phyloP scores from a whole-genome alignment of 1,284 basidiomycete species.

The Puccinia triticina region DNA sequence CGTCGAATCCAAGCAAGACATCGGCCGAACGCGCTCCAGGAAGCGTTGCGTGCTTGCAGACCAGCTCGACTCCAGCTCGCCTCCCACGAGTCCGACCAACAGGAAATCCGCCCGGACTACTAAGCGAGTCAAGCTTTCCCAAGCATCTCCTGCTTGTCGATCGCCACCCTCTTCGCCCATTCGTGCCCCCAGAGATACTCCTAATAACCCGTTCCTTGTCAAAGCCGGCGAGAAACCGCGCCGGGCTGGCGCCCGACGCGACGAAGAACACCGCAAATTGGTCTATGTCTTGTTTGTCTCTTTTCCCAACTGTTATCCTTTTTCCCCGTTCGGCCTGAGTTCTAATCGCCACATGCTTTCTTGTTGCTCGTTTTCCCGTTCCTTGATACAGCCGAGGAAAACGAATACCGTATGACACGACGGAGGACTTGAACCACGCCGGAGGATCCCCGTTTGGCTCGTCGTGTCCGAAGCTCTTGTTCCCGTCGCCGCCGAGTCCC shows the following conservation, averaged over 20 bases:
- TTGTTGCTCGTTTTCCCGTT: not conserved
- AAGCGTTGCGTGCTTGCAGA: not conserved
- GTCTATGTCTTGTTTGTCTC: slow-evolving; percentile 43
- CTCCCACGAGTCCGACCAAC: slow-evolving; percentile 32
- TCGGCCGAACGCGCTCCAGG: not conserved
- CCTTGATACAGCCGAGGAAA: slow-evolving; percentile 27
- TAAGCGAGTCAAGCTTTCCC: slow-evolving; percentile 1
- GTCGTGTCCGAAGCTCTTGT: slow-evolving; percentile 26
- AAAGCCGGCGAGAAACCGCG: slow-evolving; percentile 23
- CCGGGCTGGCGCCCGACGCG: slow-evolving; percentile 23
- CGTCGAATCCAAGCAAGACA: not conserved
- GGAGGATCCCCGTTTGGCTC: slow-evolving; percentile 27
- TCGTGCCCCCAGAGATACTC: slow-evolving; percentile 14
- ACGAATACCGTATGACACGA: slow-evolving; percentile 37
- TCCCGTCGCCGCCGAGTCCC: slow-evolving; percentile 27
- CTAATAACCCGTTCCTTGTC: slow-evolving; percentile 32
- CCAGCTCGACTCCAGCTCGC: slow-evolving; percentile 11
- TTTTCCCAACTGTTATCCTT: not conserved
- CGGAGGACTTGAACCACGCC: slow-evolving; percentile 19
- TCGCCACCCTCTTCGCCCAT: not conserved
- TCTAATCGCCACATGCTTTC: slow-evolving; percentile 10
- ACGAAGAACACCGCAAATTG: slow-evolving; percentile 24
- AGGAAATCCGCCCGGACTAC: slow-evolving; percentile 17
- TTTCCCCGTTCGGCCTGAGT: too few species aligned
- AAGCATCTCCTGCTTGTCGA: not conserved